Evolutionary conservation across 208 protist species (phyloP).

Genomic region (Trichomonas vaginalis): DNA sequence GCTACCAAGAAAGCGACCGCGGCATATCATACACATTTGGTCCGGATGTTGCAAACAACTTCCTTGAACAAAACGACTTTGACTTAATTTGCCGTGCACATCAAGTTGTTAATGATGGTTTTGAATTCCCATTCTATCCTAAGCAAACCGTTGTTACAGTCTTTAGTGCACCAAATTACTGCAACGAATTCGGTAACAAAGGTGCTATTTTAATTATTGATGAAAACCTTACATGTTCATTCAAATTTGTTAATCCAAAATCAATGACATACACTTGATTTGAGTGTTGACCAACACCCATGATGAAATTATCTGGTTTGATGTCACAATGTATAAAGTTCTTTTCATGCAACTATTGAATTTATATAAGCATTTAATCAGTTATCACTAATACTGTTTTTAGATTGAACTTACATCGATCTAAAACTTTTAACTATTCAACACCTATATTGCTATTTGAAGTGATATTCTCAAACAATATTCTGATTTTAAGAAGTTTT

Average conservation of each 20-base stretch:
- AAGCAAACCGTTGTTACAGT: conserved; percentile 95
- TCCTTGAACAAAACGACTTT: conserved; percentile 91
- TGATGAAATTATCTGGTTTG: conserved; percentile 93
- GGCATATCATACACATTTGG: conserved; percentile 95
- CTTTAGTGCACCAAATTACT: conserved; percentile 99
- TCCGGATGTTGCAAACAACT: conserved; percentile 82
- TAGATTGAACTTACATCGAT: conserved; percentile 65
- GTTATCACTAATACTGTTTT: conserved; percentile 93
- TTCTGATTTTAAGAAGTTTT: conserved; percentile 30
- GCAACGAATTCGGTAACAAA: conserved; percentile 94
- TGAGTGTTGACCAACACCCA: conserved; percentile 62
- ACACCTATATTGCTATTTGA: too few relatives aligned
- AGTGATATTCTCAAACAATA: too few relatives aligned
- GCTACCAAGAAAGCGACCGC: conserved; percentile 88
- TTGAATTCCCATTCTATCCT: conserved; percentile 88
- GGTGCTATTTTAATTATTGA: conserved; percentile 72
- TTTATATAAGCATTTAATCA: conserved; percentile 70
- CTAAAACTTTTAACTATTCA: too few relatives aligned
- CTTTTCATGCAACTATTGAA: conserved; percentile 82
- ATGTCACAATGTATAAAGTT: conserved; percentile 85
- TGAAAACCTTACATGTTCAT: conserved; percentile 46
- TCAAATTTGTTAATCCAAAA: conserved; percentile 28
- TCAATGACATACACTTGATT: conserved; percentile 31
- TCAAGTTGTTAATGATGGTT: conserved; percentile 63
- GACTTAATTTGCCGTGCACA: conserved; percentile 96